Evolutionary conservation across 2,329 filamentous ascomycete species (phyloP), one percentile per base, ranked within the genome.

Genomic region (Cordyceps cicadae): DNA sequence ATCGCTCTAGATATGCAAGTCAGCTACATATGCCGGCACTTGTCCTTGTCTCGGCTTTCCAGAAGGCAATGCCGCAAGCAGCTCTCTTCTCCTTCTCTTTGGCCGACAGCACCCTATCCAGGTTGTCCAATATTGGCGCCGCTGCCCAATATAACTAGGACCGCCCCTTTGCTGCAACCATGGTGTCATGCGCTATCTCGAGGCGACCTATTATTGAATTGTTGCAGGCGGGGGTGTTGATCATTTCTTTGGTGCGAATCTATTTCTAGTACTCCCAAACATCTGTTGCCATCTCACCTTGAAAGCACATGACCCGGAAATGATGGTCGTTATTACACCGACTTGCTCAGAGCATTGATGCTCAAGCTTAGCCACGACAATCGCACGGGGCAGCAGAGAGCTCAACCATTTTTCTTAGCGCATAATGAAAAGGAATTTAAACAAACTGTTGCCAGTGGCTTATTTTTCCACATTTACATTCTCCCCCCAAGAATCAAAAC

Each of bases 21-120:
- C 56, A 32, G 41, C 21, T 59, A n/a, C 56, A 46, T 59, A 41
- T 59, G 56, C 48, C 56, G 56, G 56, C 15, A 52, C 48, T 59
- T 59, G n/a, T 51, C 21, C n/a, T 34, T 19, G 19, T 59, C 45
- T 59, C 56, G 48, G 56, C 48, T 59, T 45, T 34, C 43, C 7
- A 52, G 37, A 59, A 45, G 26, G 56, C 24, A 37, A 59, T 37
- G 48, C 45, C 45, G 56, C 39, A 52, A 24, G 11, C 32, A 19
- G 50, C 34, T 46, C 21, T 24, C 6, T n/a, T 11, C 49, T 41
- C 7, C 45, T 15, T 57, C 29, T 12, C 11, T 57, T 41, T 29
- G 46, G 21, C 54, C 4, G 54, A 41, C 5, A 43, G 39, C 17
- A 32, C 54, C 11, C 19, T 41, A 5, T 19, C 43, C n/a, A 56